A percentile compares a stretch with the other conserved stretches of the same genome.
phyloP scores from a whole-genome alignment of 371 early-diverging fungal genomes.

The Funneliformis caledonium region DNA sequence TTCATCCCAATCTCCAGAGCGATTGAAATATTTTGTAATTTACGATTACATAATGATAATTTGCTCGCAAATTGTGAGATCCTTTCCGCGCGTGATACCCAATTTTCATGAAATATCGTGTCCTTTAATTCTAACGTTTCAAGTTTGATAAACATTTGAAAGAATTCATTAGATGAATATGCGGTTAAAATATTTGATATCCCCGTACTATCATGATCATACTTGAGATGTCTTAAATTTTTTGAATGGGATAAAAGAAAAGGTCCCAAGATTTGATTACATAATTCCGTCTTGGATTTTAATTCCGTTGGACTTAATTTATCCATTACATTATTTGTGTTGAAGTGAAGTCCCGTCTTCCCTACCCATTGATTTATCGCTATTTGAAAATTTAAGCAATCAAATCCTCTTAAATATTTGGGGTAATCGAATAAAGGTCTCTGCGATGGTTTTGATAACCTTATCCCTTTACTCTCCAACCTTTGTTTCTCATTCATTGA shows the following conservation, averaged over 20 bases:
- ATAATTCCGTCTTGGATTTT: neutral
- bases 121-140: slow-evolving; percentile 13
- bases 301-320: neutral
- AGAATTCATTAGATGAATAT: neutral
- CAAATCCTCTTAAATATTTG: slow-evolving; percentile 29
- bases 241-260: neutral
- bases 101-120: neutral
- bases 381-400: slow-evolving; percentile 8
- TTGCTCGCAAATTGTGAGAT: neutral
- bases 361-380: slow-evolving; percentile 15
- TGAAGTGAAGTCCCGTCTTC: neutral
- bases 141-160: neutral
- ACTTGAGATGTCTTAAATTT: neutral
- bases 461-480: neutral
- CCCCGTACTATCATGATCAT: neutral
- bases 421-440: slow-evolving; percentile 17
- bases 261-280: neutral
- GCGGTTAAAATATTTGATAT: neutral
- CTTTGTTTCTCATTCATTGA: neutral
- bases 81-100: neutral
- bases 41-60: slow-evolving; percentile 18
- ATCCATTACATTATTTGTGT: neutral
- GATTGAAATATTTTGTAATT: slow-evolving; percentile 7
- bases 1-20: neutral
- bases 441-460: neutral